phyloP scores from a whole-genome alignment of 805 yeast species.

The Teunomyces gatunensis region DNA sequence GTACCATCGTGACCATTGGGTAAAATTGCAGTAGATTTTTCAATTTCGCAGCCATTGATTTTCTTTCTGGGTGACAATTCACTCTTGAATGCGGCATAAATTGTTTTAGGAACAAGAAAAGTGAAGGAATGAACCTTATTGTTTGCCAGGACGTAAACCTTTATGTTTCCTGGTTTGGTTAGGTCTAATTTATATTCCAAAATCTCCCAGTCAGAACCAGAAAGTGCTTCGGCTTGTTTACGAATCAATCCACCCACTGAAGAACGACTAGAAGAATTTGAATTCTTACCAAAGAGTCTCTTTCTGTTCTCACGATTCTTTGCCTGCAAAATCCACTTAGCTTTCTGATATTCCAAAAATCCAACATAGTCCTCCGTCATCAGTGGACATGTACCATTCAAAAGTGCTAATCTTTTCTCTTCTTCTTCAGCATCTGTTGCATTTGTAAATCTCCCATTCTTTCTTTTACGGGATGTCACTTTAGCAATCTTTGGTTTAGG shows the following conservation, averaged over 20 bases:
- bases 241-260: slow-evolving; percentile 68
- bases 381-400: slow-evolving; percentile 59
- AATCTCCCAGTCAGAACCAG: slow-evolving; percentile 82
- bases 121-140: slow-evolving; percentile 71
- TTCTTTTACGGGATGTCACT: slow-evolving; percentile 49
- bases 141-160: slow-evolving; percentile 66
- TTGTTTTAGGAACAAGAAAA: slow-evolving; percentile 69
- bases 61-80: slow-evolving; percentile 38
- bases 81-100: slow-evolving; percentile 65
- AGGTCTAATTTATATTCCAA: slow-evolving; percentile 63
- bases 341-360: slow-evolving; percentile 72
- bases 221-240: slow-evolving; percentile 74
- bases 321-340: slow-evolving; percentile 83
- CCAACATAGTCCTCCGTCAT: slow-evolving; percentile 64
- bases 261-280: slow-evolving; percentile 52
- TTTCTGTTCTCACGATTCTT: slow-evolving; percentile 68
- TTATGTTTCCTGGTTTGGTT: slow-evolving; percentile 66
- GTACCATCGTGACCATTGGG: slow-evolving; percentile 65
- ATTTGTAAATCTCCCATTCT: slow-evolving; percentile 18
- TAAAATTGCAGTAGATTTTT: slow-evolving; percentile 55
- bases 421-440: slow-evolving; percentile 40
- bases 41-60: slow-evolving; percentile 53
- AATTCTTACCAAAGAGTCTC: slow-evolving; percentile 71
- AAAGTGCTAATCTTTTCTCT: slow-evolving; percentile 46
- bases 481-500: slow-evolving; percentile 40